phyloP scores from a whole-genome alignment of 495 filamentous ascomycete genomes.

The Penicillium bovifimosum region DNA sequence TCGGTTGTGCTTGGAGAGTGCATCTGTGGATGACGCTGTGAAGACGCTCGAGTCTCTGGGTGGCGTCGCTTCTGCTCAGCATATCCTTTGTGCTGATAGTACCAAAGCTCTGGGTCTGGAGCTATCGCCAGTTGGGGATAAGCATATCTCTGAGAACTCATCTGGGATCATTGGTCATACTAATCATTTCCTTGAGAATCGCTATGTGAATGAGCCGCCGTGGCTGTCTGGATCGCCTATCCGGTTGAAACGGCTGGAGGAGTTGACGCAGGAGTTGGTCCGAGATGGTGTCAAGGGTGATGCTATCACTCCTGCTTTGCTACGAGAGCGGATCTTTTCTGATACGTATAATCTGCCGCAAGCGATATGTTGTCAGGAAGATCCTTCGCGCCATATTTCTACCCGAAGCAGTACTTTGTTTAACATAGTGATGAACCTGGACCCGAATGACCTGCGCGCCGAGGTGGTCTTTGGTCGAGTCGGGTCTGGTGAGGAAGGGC shows the following conservation, averaged over 20 bases:
- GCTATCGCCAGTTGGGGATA: conserved; percentile 50
- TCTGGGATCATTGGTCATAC: conserved; percentile 52
- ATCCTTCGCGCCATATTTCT: conserved; percentile 15
- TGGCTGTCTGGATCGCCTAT: conserved; percentile 52
- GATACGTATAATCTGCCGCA: conserved; percentile 32
- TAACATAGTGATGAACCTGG: conserved; percentile 38
- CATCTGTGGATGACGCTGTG: conserved; percentile 47
- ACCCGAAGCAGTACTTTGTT: conserved; percentile 25
- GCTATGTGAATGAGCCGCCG: conserved; percentile 42
- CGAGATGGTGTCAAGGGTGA: conserved; percentile 16
- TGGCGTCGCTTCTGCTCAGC: conserved; percentile 56
- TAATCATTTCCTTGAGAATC: conserved; percentile 56
- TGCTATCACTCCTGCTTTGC: conserved; percentile 16
- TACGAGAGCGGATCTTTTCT: conserved; percentile 30
- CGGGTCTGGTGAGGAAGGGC: conserved; percentile 26
- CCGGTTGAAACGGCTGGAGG: conserved; percentile 41
- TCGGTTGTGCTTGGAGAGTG: conserved; percentile 52
- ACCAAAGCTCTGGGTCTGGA: conserved; percentile 52
- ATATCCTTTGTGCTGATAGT: conserved; percentile 56
- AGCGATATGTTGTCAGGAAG: conserved; percentile 30
- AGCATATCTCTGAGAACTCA: conserved; percentile 42
- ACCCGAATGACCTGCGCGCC: conserved; percentile 17
- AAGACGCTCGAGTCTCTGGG: conserved; percentile 36
- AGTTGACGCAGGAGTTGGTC: conserved; percentile 33
- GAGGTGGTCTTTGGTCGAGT: conserved; percentile 31